Conservation (phyloP, 1,284 basidiomycete species). For the Cystobasidium sp. region DNA sequence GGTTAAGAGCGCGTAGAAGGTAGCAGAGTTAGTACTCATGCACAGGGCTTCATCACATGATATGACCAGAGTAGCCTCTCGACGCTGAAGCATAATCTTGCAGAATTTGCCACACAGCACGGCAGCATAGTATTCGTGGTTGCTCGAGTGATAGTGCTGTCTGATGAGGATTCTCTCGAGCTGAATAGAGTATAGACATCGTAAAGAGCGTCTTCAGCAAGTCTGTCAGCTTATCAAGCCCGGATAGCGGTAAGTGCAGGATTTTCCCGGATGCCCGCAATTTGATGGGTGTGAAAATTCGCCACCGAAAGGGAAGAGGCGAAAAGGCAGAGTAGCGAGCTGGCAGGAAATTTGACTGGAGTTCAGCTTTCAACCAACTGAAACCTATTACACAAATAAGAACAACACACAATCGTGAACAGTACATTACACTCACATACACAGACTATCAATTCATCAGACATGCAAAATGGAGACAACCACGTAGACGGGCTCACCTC, state of each 20-base stretch:
- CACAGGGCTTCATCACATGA: no score
- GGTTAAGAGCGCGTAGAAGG: no score
- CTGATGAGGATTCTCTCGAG: no score
- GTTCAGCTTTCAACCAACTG: neutral
- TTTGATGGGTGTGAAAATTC: neutral
- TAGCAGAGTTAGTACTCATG: no score
- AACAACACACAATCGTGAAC: neutral
- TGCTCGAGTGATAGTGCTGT: no score
- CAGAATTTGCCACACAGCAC: no score
- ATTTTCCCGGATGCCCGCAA: slow-evolving; percentile 16
- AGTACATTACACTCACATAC: slow-evolving; percentile 10
- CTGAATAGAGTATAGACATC: no score
- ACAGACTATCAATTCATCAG: slow-evolving; percentile 23
- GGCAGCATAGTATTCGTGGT: no score
- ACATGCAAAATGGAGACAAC: slow-evolving; percentile 43
- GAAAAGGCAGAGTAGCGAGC: neutral
- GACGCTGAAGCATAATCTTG: no score
- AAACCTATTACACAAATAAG: neutral
- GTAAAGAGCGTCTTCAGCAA: no score
- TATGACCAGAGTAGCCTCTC: no score
- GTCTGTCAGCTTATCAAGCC: slow-evolving; percentile 2
- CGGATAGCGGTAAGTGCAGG: slow-evolving; percentile 4
- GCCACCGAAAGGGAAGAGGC: slow-evolving; percentile 1
- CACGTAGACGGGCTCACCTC: slow-evolving; percentile 40
- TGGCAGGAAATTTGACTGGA: slow-evolving; percentile 16